Evolutionary conservation across 306 rosid species (phyloP), one percentile per base, ranked within the genome.

Genomic region (Calophaca sinica): DNA sequence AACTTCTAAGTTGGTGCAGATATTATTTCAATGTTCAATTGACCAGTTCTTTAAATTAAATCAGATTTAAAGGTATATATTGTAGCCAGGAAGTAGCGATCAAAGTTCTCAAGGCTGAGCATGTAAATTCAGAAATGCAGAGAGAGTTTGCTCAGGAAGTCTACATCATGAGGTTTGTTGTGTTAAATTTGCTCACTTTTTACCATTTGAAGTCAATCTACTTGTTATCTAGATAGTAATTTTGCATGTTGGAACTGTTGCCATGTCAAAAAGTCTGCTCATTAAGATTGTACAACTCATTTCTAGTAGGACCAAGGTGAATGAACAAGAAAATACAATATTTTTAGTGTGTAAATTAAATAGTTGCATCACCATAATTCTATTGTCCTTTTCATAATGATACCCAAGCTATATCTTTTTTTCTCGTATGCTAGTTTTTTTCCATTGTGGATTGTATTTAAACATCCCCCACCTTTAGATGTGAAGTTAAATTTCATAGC

Each of bases 71-170:
- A 88, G 99, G 98, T 73, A 86, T 86, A 41, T 96, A 90, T 62
- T 92, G 96, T 83, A 87, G 92, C 62, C 99, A 96, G 84, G 98
- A 96, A 83, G 96, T 92, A 57, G 99, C 98, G 77, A 96, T 96
- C 62, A 96, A 96, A 89, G 78, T 92, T 72, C 98, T 96, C 80
- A 96, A 92, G 89, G 78, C 97, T 31, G 99, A 92, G 85, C 83
- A 89, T 32, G 85, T 96, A 70, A 82, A 66, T 87, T 71, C 98
- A 53, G 97, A 92, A 82, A 78, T 92, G 91, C 99, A 85, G 85
- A 86, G 83, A 73, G 99, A 92, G 77, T 96, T 96, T 59, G 91
- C 86, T 2, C 99, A 96, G 83, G 99, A 96, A 79, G 99, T 96
- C 74, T 96, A 73, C 77, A 96, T 96, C 64, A 89, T 96, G 98